Conservation (phyloP, 345 rosid species). For the Populus tremula region DNA sequence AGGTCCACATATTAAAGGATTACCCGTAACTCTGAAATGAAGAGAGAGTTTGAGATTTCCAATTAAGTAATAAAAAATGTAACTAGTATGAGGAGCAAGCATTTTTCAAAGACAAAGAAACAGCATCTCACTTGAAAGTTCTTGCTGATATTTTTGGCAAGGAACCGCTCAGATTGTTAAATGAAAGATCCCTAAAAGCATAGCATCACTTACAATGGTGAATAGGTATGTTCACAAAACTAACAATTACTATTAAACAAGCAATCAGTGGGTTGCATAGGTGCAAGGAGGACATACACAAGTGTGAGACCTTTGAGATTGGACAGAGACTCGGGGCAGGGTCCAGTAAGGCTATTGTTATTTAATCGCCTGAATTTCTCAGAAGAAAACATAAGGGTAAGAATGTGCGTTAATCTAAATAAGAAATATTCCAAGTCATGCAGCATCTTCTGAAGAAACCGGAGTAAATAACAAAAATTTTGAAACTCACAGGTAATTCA, state of each 20-base stretch:
- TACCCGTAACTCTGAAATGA: conserved; percentile 67
- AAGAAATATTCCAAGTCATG: not conserved
- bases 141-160: conserved; percentile 87
- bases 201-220: conserved; percentile 3
- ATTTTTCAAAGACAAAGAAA: conserved; percentile 4
- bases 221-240: not conserved
- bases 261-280: not conserved
- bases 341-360: conserved; percentile 87
- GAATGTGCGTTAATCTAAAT: not conserved
- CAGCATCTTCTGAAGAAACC: not conserved
- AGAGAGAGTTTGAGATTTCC: conserved; percentile 15
- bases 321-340: conserved; percentile 77
- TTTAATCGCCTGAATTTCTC: conserved; percentile 73
- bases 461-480: not conserved
- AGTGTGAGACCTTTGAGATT: conserved; percentile 78
- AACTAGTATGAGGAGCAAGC: not conserved
- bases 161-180: conserved; percentile 88
- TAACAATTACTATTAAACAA: not conserved
- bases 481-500: conserved; percentile 76
- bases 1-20: conserved; percentile 77
- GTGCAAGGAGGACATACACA: conserved; percentile 56
- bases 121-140: conserved; percentile 77
- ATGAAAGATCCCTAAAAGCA: conserved; percentile 77
- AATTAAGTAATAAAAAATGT: conserved; percentile 1
- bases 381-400: conserved; percentile 14